Evolutionary conservation across 1,139 yeast genomes (phyloP).

Genomic region (Geotrichum fermentans): DNA sequence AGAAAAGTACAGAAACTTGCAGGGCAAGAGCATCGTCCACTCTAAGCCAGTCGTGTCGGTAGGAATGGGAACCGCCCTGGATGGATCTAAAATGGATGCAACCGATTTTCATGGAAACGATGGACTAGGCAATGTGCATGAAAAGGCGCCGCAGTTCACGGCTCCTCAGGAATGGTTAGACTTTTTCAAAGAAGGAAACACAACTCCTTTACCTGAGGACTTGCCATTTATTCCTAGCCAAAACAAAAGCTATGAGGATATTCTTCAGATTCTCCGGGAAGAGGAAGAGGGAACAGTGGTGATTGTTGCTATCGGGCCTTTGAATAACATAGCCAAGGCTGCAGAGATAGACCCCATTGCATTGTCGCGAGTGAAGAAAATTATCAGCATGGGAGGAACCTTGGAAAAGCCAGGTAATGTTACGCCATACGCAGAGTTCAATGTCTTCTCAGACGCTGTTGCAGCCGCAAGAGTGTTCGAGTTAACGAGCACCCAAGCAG

Average conservation of each 20-base stretch:
- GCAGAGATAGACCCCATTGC: slow-evolving; percentile 38
- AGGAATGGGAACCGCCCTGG: slow-evolving; percentile 35
- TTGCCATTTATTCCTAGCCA: slow-evolving; percentile 35
- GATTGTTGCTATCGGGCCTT: slow-evolving; percentile 42
- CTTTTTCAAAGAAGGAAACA: slow-evolving; percentile 22
- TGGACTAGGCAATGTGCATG: slow-evolving; percentile 42
- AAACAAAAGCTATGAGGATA: slow-evolving; percentile 35
- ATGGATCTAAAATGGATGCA: slow-evolving; percentile 37
- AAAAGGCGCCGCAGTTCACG: slow-evolving; percentile 36
- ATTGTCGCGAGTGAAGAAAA: slow-evolving; percentile 37
- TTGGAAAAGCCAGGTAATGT: slow-evolving; percentile 39
- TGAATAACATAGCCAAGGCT: slow-evolving; percentile 42
- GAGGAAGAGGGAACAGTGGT: slow-evolving; percentile 40
- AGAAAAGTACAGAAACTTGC: slow-evolving; percentile 28
- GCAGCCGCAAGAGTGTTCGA: slow-evolving; percentile 42
- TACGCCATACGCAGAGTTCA: slow-evolving; percentile 43
- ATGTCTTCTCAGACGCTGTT: slow-evolving; percentile 40
- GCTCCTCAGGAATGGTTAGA: slow-evolving; percentile 34
- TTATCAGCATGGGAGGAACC: slow-evolving; percentile 43
- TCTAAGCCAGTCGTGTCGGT: slow-evolving; percentile 35
- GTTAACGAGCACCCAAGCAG: slow-evolving; percentile 29
- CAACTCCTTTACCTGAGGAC: slow-evolving; percentile 10
- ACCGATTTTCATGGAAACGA: slow-evolving; percentile 42
- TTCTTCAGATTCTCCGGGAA: slow-evolving; percentile 34
- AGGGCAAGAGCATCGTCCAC: slow-evolving; percentile 17